A percentile compares a stretch with the other conserved stretches of the same genome.
Evolutionary conservation across 2,329 filamentous ascomycete species (phyloP).

Genomic region (Parastagonospora nodorum): DNA sequence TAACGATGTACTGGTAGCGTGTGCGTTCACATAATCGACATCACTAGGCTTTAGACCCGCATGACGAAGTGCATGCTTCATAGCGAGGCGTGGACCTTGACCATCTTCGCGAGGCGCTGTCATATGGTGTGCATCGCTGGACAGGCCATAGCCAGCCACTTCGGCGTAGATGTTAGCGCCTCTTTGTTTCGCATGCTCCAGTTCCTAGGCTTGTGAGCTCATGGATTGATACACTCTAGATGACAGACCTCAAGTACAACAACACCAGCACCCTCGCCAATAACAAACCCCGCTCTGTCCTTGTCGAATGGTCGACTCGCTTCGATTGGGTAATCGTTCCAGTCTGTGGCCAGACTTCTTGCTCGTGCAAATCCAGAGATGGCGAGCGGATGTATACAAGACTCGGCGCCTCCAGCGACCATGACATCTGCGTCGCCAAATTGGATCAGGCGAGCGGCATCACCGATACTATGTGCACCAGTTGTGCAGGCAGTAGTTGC

Average conservation of each 20-base stretch:
- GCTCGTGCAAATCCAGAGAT: constrained; percentile 90
- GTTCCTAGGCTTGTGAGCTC: constrained; percentile 57
- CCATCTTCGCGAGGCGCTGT: constrained; percentile 87
- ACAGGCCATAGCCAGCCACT: constrained; percentile 85
- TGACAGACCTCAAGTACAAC: constrained; percentile 73
- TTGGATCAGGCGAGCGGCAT: constrained; percentile 91
- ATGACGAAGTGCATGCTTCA: constrained; percentile 79
- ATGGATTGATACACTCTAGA: not conserved
- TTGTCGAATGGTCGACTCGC: constrained; percentile 88
- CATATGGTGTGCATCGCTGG: constrained; percentile 90
- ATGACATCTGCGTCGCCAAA: constrained; percentile 92
- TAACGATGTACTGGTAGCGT: constrained; percentile 85
- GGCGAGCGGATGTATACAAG: constrained; percentile 92
- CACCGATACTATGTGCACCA: constrained; percentile 90
- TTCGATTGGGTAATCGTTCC: constrained; percentile 71
- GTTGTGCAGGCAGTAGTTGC: constrained; percentile 96
- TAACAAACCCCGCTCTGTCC: constrained; percentile 82
- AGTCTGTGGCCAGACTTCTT: constrained; percentile 80
- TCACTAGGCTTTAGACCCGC: constrained; percentile 69
- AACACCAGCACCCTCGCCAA: constrained; percentile 89
- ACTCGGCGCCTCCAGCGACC: constrained; percentile 93
- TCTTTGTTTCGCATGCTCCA: constrained; percentile 81
- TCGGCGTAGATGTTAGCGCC: constrained; percentile 88
- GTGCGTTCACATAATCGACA: constrained; percentile 93
- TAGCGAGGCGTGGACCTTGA: constrained; percentile 78